These are phyloP conservation scores for Glonium stellatum DNA, from an alignment of 495 filamentous ascomycete genomes.

Conservation along the genomic window DNA sequence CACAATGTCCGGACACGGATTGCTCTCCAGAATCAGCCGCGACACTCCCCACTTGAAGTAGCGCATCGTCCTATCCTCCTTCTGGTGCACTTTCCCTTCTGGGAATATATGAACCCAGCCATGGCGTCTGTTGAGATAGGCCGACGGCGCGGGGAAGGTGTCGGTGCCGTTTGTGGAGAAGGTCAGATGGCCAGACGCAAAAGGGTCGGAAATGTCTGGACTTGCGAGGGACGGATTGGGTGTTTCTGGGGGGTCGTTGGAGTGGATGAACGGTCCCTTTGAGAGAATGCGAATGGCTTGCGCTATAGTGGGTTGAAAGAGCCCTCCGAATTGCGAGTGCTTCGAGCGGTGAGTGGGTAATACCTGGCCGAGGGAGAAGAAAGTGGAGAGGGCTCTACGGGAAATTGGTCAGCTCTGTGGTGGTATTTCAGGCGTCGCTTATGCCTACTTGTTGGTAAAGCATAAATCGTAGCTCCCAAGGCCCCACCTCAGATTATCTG, in stretches of 20 bases:
- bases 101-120: slow-evolving; percentile 94
- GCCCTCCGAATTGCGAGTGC: slow-evolving; percentile 66
- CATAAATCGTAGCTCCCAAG: slow-evolving; percentile 91
- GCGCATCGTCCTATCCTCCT: slow-evolving; percentile 67
- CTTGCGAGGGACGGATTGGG: slow-evolving; percentile 38
- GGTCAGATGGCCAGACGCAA: slow-evolving; percentile 49
- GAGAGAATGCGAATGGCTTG: slow-evolving; percentile 80
- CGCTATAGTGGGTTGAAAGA: slow-evolving; percentile 84
- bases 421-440: neutral
- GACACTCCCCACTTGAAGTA: slow-evolving; percentile 98
- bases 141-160: slow-evolving; percentile 50
- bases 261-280: slow-evolving; percentile 46
- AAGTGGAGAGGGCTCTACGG: slow-evolving; percentile 34
- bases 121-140: slow-evolving; percentile 47
- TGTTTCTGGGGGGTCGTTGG: slow-evolving; percentile 33
- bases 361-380: slow-evolving; percentile 83
- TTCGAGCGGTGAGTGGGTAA: slow-evolving; percentile 77
- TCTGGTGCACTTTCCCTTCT: slow-evolving; percentile 88
- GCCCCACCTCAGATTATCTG: slow-evolving; percentile 72
- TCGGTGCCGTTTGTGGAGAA: slow-evolving; percentile 59
- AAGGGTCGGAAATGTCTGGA: slow-evolving; percentile 53
- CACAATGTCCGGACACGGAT: slow-evolving; percentile 75
- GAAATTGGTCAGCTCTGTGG: neutral
- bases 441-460: slow-evolving; percentile 58
- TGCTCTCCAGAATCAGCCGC: slow-evolving; percentile 78